Evolutionary conservation across 2,329 filamentous ascomycete genomes (phyloP).

Genomic region (Alternaria alternata): DNA sequence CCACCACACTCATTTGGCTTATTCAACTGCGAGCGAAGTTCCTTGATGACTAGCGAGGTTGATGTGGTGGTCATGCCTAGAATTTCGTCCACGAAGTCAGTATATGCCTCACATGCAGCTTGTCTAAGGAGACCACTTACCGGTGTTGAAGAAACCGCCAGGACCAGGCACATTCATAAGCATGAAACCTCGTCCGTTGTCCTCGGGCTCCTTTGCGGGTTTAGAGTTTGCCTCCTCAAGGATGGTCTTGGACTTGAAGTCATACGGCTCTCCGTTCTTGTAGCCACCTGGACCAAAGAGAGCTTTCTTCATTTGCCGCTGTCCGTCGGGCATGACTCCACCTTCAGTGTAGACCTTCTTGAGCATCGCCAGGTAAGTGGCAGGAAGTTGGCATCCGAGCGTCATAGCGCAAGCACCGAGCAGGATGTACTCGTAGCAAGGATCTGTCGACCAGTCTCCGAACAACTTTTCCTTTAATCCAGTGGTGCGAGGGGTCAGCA

Average conservation of each 20-base stretch:
- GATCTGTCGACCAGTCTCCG: conserved; percentile 13
- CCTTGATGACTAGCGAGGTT: conserved; percentile 25
- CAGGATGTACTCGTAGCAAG: conserved; percentile 28
- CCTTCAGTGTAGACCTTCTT: conserved; percentile 29
- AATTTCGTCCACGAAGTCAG: neutral
- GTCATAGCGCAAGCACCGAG: conserved; percentile 32
- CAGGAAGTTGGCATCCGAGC: conserved; percentile 24
- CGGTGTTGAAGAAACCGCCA: conserved; percentile 24
- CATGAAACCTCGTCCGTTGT: neutral
- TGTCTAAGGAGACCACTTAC: neutral
- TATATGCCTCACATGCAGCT: neutral
- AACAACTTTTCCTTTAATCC: conserved; percentile 7
- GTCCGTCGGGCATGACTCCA: conserved; percentile 21
- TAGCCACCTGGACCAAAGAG: conserved; percentile 28
- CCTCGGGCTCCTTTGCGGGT: no score
- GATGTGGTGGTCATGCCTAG: conserved; percentile 17
- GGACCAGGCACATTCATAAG: conserved; percentile 25
- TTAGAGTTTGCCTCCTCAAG: conserved; percentile 16
- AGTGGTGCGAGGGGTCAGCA: conserved; percentile 14
- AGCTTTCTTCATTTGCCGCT: conserved; percentile 29
- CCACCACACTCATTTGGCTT: conserved; percentile 22
- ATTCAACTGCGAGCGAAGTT: conserved; percentile 26
- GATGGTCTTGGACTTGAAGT: conserved; percentile 28
- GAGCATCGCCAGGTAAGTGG: conserved; percentile 21
- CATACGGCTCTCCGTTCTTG: conserved; percentile 27